Percentiles rank a stretch among this genome's conserved stretches.
Evolutionary conservation across 768 basidiomycete genomes (phyloP).

Genomic region (Termitomyces sp.): DNA sequence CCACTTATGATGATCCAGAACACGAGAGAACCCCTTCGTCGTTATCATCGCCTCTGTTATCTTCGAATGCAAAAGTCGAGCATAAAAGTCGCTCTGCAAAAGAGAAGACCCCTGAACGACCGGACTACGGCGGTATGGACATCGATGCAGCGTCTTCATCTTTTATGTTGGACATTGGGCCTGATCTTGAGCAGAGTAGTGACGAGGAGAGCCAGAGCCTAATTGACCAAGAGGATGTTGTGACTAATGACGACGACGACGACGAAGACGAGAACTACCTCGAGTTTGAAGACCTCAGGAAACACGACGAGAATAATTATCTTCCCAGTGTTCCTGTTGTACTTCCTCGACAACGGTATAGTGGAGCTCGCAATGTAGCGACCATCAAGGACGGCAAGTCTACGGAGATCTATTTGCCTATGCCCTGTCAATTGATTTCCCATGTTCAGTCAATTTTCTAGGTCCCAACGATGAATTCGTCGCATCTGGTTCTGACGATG

Average conservation of each 20-base stretch:
- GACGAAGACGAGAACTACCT: conserved; percentile 26
- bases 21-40: conserved; percentile 14
- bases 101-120: neutral
- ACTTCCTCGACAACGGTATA: conserved; percentile 58
- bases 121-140: conserved; percentile 22
- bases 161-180: conserved; percentile 12
- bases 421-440: neutral
- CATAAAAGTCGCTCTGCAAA: conserved; percentile 11
- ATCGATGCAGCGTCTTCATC: conserved; percentile 18
- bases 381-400: conserved; percentile 84
- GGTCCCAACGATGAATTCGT: conserved; percentile 77
- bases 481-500: conserved; percentile 83
- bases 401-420: neutral
- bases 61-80: conserved; percentile 23
- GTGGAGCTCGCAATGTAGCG: conserved; percentile 72
- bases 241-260: conserved; percentile 17
- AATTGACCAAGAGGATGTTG: neutral
- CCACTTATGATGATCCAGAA: conserved; percentile 60
- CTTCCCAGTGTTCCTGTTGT: conserved; percentile 47
- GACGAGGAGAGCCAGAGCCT: conserved; percentile 15
- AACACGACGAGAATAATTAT: conserved; percentile 20
- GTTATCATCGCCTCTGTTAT: conserved; percentile 21
- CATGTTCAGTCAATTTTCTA: conserved; percentile 69
- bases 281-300: conserved; percentile 18
- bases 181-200: conserved; percentile 14